These are phyloP conservation scores for Hanseniaspora nectarophila DNA, from an alignment of 805 yeast genomes.

Conservation along the genomic window DNA sequence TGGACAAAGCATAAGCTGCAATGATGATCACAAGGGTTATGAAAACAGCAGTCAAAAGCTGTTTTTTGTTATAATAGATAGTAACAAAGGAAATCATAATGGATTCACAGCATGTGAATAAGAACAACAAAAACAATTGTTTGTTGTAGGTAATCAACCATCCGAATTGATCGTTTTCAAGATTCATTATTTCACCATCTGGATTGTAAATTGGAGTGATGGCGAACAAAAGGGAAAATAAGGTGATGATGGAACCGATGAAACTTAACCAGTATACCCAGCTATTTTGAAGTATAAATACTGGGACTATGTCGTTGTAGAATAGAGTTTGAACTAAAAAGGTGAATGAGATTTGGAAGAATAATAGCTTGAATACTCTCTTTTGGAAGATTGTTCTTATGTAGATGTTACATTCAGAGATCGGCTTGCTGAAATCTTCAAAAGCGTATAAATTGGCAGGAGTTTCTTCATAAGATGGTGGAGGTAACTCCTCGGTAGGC, in stretches of 20 bases:
- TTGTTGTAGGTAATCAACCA: constrained; percentile 21
- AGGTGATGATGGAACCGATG: constrained; percentile 39
- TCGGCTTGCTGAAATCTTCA: constrained; percentile 60
- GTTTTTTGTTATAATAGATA: constrained; percentile 46
- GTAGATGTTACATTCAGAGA: constrained; percentile 64
- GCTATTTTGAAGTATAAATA: constrained; percentile 2
- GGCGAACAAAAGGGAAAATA: constrained; percentile 51
- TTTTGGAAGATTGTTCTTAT: constrained; percentile 65
- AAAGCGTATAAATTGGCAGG: constrained; percentile 30
- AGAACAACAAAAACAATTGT: constrained; percentile 40
- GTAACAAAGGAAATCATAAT: constrained; percentile 59
- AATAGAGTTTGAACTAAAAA: constrained; percentile 29
- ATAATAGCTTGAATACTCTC: constrained; percentile 63
- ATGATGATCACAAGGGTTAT: constrained; percentile 58
- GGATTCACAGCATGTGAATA: constrained; percentile 66
- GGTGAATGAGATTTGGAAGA: constrained; percentile 53
- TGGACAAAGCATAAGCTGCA: constrained; percentile 67
- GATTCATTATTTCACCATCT: constrained; percentile 12
- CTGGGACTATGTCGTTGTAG: constrained; percentile 16
- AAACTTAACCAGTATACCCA: constrained; percentile 10
- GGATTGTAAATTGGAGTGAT: constrained; percentile 30
- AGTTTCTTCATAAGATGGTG: constrained; percentile 9
- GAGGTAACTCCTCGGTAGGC: background rate
- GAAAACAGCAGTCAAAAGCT: constrained; percentile 58
- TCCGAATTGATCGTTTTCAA: constrained; percentile 23